Conservation (phyloP, 192 early-diverging fungal genomes). For the Physocladia obscura region DNA sequence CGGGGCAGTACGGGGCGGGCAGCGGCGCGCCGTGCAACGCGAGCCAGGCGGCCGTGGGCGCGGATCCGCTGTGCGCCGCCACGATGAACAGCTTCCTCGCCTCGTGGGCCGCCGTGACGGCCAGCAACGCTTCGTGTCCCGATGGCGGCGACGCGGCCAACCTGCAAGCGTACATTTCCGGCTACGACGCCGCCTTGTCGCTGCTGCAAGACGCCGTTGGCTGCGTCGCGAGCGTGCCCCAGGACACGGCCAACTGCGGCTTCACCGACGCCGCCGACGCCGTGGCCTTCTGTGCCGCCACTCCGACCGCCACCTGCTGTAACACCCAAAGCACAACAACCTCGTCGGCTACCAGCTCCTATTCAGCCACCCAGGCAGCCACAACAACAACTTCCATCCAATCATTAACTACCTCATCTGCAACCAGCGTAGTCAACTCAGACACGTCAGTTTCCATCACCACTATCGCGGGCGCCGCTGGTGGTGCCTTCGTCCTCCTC, state of each 20-base stretch:
- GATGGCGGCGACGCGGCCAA: neutral
- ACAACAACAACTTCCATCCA: neutral
- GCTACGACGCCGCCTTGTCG: neutral
- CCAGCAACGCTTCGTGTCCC: neutral
- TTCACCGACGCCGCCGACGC: conserved; percentile 2
- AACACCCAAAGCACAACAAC: neutral
- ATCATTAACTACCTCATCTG: neutral
- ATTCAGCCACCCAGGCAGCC: neutral
- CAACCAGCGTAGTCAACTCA: neutral
- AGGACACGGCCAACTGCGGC: neutral
- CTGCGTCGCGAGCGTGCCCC: neutral
- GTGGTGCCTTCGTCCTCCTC: neutral
- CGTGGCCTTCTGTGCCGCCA: neutral
- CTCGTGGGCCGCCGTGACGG: neutral
- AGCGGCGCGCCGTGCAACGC: neutral
- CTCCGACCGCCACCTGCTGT: neutral
- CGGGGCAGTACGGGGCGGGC: too few species aligned
- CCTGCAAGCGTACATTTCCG: neutral
- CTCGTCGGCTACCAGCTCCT: neutral
- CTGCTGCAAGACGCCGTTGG: neutral
- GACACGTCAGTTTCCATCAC: neutral
- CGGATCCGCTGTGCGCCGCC: neutral
- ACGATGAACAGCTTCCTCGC: conserved; percentile 3
- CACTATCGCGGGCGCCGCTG: conserved; percentile 1
- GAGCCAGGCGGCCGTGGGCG: neutral